These are phyloP conservation scores for Pseudonitzschia pungens DNA, from an alignment of 108 stramenopile genomes.

Conservation along the genomic window DNA sequence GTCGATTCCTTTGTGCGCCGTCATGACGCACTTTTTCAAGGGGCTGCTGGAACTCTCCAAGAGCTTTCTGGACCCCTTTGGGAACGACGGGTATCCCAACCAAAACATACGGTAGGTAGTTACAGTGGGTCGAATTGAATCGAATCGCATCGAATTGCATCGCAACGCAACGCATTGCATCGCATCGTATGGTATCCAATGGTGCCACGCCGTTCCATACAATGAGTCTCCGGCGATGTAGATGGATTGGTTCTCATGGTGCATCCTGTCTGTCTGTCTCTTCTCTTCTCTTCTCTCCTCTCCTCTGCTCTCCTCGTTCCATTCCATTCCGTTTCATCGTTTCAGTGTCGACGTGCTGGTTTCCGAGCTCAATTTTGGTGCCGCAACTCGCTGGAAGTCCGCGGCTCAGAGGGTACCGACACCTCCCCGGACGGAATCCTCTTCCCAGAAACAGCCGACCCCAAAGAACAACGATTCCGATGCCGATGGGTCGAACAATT, in stretches of 20 bases:
- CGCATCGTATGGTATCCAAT: too few species aligned
- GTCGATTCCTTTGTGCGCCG: conserved; percentile 12
- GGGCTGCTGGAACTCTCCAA: conserved; percentile 28
- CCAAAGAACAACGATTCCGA: not conserved
- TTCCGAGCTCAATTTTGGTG: conserved; percentile 68
- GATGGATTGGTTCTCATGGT: not conserved
- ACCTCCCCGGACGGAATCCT: not conserved
- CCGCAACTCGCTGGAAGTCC: conserved; percentile 50
- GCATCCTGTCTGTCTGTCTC: too few species aligned
- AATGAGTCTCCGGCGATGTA: not conserved
- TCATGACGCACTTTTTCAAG: conserved; percentile 15
- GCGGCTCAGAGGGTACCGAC: conserved; percentile 36
- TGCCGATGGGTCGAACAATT: not conserved
- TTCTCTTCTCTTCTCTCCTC: too few species aligned
- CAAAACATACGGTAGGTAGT: conserved; percentile 46
- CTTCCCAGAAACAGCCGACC: not conserved
- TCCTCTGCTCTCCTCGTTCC: too few species aligned
- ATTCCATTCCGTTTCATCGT: too few species aligned
- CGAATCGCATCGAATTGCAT: too few species aligned
- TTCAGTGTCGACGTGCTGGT: conserved; percentile 60
- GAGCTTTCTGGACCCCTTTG: conserved; percentile 67
- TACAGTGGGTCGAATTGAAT: too few species aligned
- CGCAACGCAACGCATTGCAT: too few species aligned
- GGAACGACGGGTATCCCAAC: conserved; percentile 36
- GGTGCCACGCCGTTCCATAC: too few species aligned